Evolutionary conservation across 2,329 filamentous ascomycete species (phyloP), one percentile per base, ranked within the genome.

Genomic region (Onygenales sp.): DNA sequence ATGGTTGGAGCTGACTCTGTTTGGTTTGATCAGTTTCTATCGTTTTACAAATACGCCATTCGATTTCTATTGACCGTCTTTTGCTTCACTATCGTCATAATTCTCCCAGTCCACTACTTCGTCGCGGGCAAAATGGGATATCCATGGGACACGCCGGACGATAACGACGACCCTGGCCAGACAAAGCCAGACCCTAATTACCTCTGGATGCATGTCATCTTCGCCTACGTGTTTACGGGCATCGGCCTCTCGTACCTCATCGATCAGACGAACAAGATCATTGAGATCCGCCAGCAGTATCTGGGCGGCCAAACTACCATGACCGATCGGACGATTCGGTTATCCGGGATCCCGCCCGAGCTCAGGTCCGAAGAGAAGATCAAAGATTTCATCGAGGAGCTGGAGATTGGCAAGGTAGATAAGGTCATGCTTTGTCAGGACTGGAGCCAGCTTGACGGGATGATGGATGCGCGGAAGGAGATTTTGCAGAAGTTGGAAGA

Each of bases 1-100:
- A n/a, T 21, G 36, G 27, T 10, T 2, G 11, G 35, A n/a, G 32
- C 36, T 63, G 41, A 63, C 35, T 44, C 27, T 9, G 2, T 14
- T 43, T 44, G 8, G 8, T 14, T 11, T 21, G 7, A 33, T 52
- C 63, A 82, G 80, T 96, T 98, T 66, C 78, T 98, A 11, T 82
- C 86, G 13, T 98, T 98, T 72, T 97, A 96, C 78, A 94, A 91
- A 68, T 93, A 97, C 83, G 86, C 92, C 10, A 87, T 90, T 59
- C 88, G 86, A 57, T 86, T 96, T 61, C 84, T 97, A 50, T 74
- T 81, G 13, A 74, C 87, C 50, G 86, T 94, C 62, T 81, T 93
- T 54, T 82, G 95, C 69, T 89, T 97, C 64, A 86, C 91, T 32
- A 76, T 87, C 38, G 77, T 81, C 13, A 81, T 98, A 3, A 85